phyloP scores from a whole-genome alignment of 306 rosid species.

The Inga laurina region DNA sequence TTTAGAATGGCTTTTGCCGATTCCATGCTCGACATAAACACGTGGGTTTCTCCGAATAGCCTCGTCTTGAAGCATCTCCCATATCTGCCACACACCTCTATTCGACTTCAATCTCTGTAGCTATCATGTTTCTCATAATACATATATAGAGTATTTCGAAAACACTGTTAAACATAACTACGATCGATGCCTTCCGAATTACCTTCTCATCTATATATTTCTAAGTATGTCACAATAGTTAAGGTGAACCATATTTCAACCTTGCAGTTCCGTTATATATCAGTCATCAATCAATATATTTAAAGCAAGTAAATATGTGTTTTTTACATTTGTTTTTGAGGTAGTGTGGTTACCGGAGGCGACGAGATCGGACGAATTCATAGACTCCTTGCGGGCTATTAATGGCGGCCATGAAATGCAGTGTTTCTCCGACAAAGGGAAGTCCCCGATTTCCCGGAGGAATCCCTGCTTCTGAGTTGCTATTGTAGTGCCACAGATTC shows the following conservation, averaged over 20 bases:
- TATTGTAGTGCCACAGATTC: constrained; percentile 3
- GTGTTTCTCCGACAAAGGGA: constrained; percentile 78
- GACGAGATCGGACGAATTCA: constrained; percentile 71
- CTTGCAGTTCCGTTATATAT: background rate
- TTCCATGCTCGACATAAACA: constrained; percentile 62
- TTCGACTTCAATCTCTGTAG: background rate
- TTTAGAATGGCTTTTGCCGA: constrained; percentile 65
- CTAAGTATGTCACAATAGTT: background rate
- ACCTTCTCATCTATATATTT: background rate
- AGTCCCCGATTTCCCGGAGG: constrained; percentile 74
- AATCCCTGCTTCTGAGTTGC: constrained; percentile 28
- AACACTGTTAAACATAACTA: background rate
- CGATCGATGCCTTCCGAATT: background rate
- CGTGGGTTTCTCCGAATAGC: constrained; percentile 72
- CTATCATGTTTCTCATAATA: background rate
- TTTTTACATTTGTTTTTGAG: background rate
- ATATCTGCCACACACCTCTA: constrained; percentile 42
- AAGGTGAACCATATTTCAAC: background rate
- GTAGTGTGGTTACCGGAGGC: constrained; percentile 45
- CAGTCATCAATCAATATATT: background rate
- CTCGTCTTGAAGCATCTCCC: constrained; percentile 79
- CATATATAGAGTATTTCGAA: background rate
- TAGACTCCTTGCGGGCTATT: constrained; percentile 68
- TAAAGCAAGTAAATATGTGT: background rate
- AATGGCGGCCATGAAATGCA: constrained; percentile 88